Conservation (phyloP, 2,329 filamentous ascomycete species). For the Trichoderma koningii region DNA sequence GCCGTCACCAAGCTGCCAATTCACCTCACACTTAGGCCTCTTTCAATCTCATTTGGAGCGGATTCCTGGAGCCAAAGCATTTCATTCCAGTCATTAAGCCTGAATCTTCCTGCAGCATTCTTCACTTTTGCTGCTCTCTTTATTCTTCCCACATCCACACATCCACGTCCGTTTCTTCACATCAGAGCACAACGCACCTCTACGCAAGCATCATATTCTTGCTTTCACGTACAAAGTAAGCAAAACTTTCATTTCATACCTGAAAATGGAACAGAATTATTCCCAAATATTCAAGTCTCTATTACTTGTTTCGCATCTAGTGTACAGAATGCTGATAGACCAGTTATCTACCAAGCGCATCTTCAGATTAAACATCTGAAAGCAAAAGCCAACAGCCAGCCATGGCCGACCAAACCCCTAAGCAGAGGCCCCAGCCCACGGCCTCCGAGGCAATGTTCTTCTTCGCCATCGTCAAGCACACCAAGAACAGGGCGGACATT, state of each 20-base stretch:
- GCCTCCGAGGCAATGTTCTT: slow-evolving; percentile 48
- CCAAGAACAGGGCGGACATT: slow-evolving; percentile 47
- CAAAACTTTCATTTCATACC: not conserved
- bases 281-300: not conserved
- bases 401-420: slow-evolving; percentile 38
- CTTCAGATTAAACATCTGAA: not conserved
- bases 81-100: not conserved
- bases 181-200: not conserved
- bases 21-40: not conserved
- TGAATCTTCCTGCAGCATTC: not conserved
- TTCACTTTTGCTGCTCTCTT: not conserved
- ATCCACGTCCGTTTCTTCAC: not conserved
- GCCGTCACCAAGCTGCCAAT: not conserved
- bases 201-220: not conserved
- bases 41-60: not conserved
- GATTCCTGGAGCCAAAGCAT: not conserved
- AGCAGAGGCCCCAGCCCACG: slow-evolving; percentile 43
- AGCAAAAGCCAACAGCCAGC: not conserved
- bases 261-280: not conserved
- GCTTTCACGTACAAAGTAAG: not conserved
- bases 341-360: not conserved
- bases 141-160: not conserved
- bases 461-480: slow-evolving; percentile 48
- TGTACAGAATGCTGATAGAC: not conserved
- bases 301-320: too few species aligned